Evolutionary conservation across 306 rosid species (phyloP).

Genomic region (Neltuma alba): DNA sequence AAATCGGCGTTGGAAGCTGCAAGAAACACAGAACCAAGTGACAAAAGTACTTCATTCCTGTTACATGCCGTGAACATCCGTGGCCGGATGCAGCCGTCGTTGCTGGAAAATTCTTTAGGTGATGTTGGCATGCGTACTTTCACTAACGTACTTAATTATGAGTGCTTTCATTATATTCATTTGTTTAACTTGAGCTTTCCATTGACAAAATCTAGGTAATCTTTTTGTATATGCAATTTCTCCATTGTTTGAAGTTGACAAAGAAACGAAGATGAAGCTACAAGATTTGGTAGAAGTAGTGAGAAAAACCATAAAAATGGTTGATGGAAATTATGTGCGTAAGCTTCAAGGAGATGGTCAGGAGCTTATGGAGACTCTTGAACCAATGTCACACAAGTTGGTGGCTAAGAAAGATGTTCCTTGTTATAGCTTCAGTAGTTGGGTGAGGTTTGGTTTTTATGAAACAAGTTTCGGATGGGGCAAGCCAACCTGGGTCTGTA

Average conservation of each 20-base stretch:
- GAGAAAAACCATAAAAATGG: neutral
- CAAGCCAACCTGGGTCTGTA: slow-evolving; percentile 46
- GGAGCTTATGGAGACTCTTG: neutral
- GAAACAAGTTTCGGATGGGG: slow-evolving; percentile 55
- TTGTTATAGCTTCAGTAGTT: slow-evolving; percentile 15
- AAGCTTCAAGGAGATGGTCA: neutral
- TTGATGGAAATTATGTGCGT: neutral
- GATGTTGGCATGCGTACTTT: neutral
- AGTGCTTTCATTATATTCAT: neutral
- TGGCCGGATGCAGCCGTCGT: neutral
- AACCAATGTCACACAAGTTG: neutral
- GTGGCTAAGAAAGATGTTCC: neutral
- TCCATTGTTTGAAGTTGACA: neutral
- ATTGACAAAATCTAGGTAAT: slow-evolving; percentile 1
- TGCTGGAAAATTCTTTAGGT: slow-evolving; percentile 14
- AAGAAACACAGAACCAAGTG: neutral
- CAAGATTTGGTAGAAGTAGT: neutral
- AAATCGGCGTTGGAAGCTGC: neutral
- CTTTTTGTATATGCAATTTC: neutral
- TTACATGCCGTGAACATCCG: slow-evolving; percentile 26
- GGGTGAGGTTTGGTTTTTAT: slow-evolving; percentile 21
- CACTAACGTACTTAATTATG: neutral
- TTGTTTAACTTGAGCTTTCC: neutral
- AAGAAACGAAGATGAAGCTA: neutral
- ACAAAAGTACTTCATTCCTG: neutral